phyloP scores from a whole-genome alignment of 208 protist species.

The Trypanosoma conorhini region DNA sequence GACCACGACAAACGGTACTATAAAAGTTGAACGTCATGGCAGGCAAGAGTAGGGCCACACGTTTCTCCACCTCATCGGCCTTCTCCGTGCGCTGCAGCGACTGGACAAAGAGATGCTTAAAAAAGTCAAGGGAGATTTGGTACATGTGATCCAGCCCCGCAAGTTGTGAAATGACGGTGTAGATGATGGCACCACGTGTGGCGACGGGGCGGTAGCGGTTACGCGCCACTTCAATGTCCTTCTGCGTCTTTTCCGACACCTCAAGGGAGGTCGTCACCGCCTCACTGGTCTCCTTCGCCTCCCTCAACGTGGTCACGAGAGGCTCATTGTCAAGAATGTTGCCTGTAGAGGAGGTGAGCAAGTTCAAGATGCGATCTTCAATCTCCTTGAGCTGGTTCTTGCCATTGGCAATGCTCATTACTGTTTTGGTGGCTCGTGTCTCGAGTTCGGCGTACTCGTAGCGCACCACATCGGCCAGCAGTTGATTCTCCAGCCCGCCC shows the following conservation, averaged over 20 bases:
- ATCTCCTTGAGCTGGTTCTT: constrained; percentile 94
- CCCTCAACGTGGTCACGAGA: constrained; percentile 95
- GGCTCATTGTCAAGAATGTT: constrained; percentile 97
- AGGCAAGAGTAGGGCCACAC: constrained; percentile 80
- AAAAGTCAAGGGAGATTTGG: constrained; percentile 93
- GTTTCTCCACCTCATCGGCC: constrained; percentile 65
- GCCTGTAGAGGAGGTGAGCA: constrained; percentile 91
- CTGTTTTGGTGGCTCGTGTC: constrained; percentile 89
- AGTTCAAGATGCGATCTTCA: constrained; percentile 93
- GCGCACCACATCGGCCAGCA: constrained; percentile 92
- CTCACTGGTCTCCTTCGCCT: constrained; percentile 92
- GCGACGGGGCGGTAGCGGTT: constrained; percentile 94
- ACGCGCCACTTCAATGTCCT: constrained; percentile 92
- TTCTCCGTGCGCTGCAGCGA: constrained; percentile 91
- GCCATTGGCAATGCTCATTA: constrained; percentile 94
- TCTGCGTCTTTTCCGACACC: constrained; percentile 94
- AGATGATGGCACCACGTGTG: constrained; percentile 93
- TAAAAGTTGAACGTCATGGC: constrained; percentile 90
- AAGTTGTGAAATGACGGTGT: constrained; percentile 94
- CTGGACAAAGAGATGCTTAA: constrained; percentile 91
- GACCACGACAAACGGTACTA: constrained; percentile 93
- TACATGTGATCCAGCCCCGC: constrained; percentile 94
- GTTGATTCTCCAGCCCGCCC: constrained; percentile 92
- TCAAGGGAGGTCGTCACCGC: constrained; percentile 88
- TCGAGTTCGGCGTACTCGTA: constrained; percentile 94